These are phyloP conservation scores for Penicillium robsamsonii DNA, from an alignment of 495 filamentous ascomycete species.

Conservation along the genomic window DNA sequence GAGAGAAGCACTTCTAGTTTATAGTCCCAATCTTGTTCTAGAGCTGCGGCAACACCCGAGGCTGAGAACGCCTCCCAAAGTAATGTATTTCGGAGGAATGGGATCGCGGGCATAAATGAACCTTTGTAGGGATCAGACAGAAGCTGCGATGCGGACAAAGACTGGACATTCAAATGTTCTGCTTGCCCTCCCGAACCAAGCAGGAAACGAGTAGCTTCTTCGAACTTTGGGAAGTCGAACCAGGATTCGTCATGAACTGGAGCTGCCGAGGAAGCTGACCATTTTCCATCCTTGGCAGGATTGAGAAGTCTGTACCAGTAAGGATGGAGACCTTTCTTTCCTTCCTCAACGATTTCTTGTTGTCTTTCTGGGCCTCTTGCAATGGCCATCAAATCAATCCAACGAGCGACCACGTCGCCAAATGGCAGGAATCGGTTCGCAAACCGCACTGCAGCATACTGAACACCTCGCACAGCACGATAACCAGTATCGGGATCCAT, in stretches of 20 bases:
- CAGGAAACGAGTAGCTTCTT: slow-evolving; percentile 35
- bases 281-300: slow-evolving; percentile 38
- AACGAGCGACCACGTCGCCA: slow-evolving; percentile 72
- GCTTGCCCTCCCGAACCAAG: slow-evolving; percentile 26
- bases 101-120: slow-evolving; percentile 59
- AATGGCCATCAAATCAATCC: slow-evolving; percentile 82
- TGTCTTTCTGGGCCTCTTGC: slow-evolving; percentile 59
- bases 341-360: slow-evolving; percentile 85
- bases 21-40: slow-evolving; percentile 83
- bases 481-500: slow-evolving; percentile 38
- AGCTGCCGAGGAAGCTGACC: slow-evolving; percentile 11
- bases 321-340: slow-evolving; percentile 79
- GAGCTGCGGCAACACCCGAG: slow-evolving; percentile 46
- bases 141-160: slow-evolving; percentile 23
- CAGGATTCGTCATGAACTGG: slow-evolving; percentile 28
- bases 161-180: slow-evolving; percentile 21
- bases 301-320: slow-evolving; percentile 73
- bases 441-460: slow-evolving; percentile 83
- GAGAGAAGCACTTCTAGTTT: slow-evolving; percentile 68
- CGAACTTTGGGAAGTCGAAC: slow-evolving; percentile 48
- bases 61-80: slow-evolving; percentile 66
- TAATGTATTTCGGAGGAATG: slow-evolving; percentile 71
- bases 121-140: slow-evolving; percentile 34
- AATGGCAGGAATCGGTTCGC: slow-evolving; percentile 87
- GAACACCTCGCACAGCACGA: slow-evolving; percentile 59